Conservation (phyloP, 1,284 basidiomycete genomes). For the Sporisorium sorghi region DNA sequence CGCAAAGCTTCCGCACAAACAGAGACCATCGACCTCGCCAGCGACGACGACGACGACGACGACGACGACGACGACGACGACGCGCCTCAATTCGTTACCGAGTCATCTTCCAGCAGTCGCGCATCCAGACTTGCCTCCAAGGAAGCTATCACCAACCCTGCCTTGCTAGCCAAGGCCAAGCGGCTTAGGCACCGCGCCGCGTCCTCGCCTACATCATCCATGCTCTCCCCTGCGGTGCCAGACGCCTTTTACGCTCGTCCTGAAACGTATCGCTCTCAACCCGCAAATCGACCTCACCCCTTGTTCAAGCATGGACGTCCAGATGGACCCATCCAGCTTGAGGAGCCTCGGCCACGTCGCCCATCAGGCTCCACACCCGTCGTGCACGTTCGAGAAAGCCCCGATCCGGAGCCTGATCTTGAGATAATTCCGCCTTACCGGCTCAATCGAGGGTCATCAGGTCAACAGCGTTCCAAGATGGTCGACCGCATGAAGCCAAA, state of each 20-base stretch:
- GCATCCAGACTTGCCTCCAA: not conserved
- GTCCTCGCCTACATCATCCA: too few relatives aligned
- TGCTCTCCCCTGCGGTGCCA: too few relatives aligned
- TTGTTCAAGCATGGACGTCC: slow-evolving; percentile 1
- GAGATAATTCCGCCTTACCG: not conserved
- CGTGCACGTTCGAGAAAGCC: not conserved
- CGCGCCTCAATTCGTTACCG: not conserved
- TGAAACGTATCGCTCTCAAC: not conserved
- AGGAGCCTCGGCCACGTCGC: slow-evolving; percentile 8
- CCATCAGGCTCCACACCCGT: not conserved
- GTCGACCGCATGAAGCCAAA: slow-evolving; percentile 22
- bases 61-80: too few relatives aligned
- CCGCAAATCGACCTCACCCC: not conserved
- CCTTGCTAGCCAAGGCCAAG: slow-evolving; percentile 24
- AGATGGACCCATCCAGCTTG: slow-evolving; percentile 14
- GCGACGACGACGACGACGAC: slow-evolving; percentile 19
- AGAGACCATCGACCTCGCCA: slow-evolving; percentile 10
- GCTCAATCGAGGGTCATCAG: not conserved
- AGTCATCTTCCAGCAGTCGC: not conserved
- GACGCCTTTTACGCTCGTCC: slow-evolving; percentile 10
- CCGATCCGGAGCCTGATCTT: not conserved
- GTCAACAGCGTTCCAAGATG: slow-evolving; percentile 3
- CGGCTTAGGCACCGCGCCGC: slow-evolving; percentile 2
- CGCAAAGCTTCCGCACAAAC: not conserved
- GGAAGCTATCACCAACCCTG: not conserved